These are phyloP conservation scores for maize (Zea mays) DNA, from an alignment of 176 grass and related monocot genomes.

Conservation along the genomic window Zm-B73-REFERENCE-NAM-5.0 NC_050103.1:173744501-173745000, in stretches of 20 bases:
- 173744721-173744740: constrained; percentile 4
- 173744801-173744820: constrained; percentile 16
- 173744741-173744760: too few relatives aligned
- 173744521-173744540: neutral
- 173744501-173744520: too few relatives aligned
- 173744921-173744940: neutral
- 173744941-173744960: too few relatives aligned
- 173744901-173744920: neutral
- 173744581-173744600: too few relatives aligned
- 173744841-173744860: neutral
- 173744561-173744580: too few relatives aligned
- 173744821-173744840: neutral
- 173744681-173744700: too few relatives aligned
- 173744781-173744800: neutral
- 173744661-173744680: too few relatives aligned
- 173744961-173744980: neutral
- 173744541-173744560: neutral
- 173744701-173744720: too few relatives aligned
- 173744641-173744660: too few relatives aligned
- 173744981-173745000: neutral
- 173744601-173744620: too few relatives aligned
- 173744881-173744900: neutral
- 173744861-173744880: neutral
- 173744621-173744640: too few relatives aligned
- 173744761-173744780: too few relatives aligned